Conservation (phyloP, 169 alveolate genomes). For the Besnoitia besnoiti region DNA sequence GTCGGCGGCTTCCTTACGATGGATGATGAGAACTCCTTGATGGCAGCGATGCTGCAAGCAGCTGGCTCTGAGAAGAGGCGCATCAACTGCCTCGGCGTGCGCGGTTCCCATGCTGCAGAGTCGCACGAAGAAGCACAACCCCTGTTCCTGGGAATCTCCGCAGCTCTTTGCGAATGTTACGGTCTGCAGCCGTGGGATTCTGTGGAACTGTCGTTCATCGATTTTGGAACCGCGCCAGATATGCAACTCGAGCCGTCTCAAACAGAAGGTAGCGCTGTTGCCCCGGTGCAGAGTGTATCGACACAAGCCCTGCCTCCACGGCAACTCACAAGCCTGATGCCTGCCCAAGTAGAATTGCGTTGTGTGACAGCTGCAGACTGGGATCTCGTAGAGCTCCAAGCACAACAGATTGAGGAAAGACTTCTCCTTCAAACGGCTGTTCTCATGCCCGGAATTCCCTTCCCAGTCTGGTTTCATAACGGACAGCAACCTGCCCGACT, state of each 20-base stretch:
- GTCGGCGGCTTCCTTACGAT: constrained; percentile 22
- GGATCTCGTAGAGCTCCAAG: constrained; percentile 69
- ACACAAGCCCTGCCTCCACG: background rate
- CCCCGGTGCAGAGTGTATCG: background rate
- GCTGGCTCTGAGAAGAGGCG: background rate
- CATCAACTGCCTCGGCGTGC: background rate
- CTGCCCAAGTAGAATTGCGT: constrained; percentile 46
- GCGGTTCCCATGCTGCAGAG: background rate
- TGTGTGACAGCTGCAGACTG: constrained; percentile 57
- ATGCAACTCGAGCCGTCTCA: background rate
- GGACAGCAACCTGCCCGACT: constrained; percentile 27
- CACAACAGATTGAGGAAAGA: constrained; percentile 41
- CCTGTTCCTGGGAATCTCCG: constrained; percentile 9
- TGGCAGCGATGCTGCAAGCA: background rate
- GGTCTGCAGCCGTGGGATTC: background rate
- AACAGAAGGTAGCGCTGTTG: background rate
- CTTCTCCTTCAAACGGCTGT: constrained; percentile 60
- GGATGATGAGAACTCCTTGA: background rate
- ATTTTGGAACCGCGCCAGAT: background rate
- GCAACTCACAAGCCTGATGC: background rate
- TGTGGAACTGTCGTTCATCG: constrained; percentile 1
- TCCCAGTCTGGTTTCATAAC: constrained; percentile 52
- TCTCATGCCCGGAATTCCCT: constrained; percentile 42
- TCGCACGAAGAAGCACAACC: background rate
- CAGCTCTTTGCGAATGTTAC: constrained; percentile 8